Base-by-base conservation (phyloP, 2,329 filamentous ascomycete species). In the Cladosporium colombiae region DNA sequence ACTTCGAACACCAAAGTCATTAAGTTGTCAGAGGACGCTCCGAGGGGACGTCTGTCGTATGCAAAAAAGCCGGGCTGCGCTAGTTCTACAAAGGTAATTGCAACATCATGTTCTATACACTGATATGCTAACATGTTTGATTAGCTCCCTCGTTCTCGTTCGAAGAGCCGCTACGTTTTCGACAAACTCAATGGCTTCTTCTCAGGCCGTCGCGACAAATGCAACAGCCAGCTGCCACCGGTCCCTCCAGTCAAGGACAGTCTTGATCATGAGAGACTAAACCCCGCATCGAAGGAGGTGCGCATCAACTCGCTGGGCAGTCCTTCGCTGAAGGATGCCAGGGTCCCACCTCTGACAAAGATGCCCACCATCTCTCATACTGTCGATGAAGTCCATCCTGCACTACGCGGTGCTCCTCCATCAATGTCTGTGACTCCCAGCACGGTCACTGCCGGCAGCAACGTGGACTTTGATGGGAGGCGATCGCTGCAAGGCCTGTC, bases 161-260 rank as follows among this genome's bases (percentile, higher is more conserved):
- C 73, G 8, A 76, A 71, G 65, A 72, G 73, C 49, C 71, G 71
- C 2, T 61, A 68, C 10, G 66, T 74, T 7, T 62, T 75, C 16
- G 69, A 74, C 67, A 75, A 74, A 64, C 56, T 76, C 58, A 71
- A 72, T 21, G 72, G 69, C 13, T 61, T 76, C n/a, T 74, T 75
- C 64, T 67, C 70, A 2, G 62, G 66, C 50, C 73, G 70, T 66
- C 69, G 69, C n/a, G 70, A 74, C 11, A 73, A 71, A 65, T 69
- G 71, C 62, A 61, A 46, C 18, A 44, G 33, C 37, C 37, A 66
- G 14, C 27, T 65, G 13, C 61, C 66, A 16, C 64, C 65, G 5
- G n/a, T 67, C 18, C 59, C 66, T 2, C 64, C 55, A 13, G 55
- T 65, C 52, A 60, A 60, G 27, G 50, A 65, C 55, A 67, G 14